Evolutionary conservation across 805 yeast genomes (phyloP), one percentile per base, ranked within the genome.

Genomic region (Candida takata): DNA sequence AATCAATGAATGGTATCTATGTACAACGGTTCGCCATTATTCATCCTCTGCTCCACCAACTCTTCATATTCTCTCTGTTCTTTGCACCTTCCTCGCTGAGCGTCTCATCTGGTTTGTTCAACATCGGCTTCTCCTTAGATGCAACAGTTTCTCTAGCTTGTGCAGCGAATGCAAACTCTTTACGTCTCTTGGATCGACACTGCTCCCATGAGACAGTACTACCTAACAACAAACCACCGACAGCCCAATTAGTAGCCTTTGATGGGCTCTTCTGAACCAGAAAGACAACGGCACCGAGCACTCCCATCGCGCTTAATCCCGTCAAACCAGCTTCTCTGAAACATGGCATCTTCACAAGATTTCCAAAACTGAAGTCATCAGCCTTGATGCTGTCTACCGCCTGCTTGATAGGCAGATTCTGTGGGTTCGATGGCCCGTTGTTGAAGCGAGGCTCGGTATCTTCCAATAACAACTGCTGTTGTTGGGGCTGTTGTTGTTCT

Each of bases 151-250:
- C 72, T 48, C 76, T 78, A 1, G 95, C 95, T 50, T 72, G 59
- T 39, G 74, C 77, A 32, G 88, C 80, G 38, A 79, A 77, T 41
- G 72, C 71, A 54, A 76, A 69, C 36, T 83, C 76, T 43, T 74
- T 72, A 50, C 79, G 68, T 55, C 95, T 69, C 31, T 75, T 69
- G 33, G 76, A 67, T 40, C 95, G 69, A 57, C 97, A 88, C 59
- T 86, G 95, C 55, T 88, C 96, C 95, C 95, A 88, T 1, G 95
- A 84, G 19, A 84, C 77, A 0, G 84, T 69, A 30, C 84, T 77
- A 1, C 96, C 96, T 15, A 86, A 55, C 37, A 84, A 59, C 44
- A 86, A 74, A 4, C 92, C 95, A 26, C 83, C 82, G 34, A 84
- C 67, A 8, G 80, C 79, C 95, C 96, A 88, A 52, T 88, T 84